Base-by-base conservation (phyloP, 768 basidiomycete species). In the Tylopilus plumbeoviolaceoides region DNA sequence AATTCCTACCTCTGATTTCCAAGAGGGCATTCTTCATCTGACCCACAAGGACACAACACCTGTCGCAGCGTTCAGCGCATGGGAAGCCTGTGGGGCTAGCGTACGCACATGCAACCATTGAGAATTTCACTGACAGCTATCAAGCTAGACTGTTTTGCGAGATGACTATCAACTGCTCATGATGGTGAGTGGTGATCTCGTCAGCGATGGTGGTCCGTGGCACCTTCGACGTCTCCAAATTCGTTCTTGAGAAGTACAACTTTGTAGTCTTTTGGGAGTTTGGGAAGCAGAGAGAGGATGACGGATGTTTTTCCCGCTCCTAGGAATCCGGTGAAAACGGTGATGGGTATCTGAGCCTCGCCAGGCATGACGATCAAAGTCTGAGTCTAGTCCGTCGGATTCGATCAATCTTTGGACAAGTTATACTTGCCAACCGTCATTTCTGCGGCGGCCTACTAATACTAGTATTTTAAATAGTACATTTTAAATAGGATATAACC, bases 161-260 rank as follows among this genome's bases (percentile, higher is more conserved):
- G 81, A 59, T 95, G 84, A 59, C 91, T 94, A 65, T 98, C 94
- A 45, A 98, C 94, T 89, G 48, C 7, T 50, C n/a, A 10, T 40
- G 58, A 54, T 54, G 14, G 38, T 48, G 47, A 50, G 39, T 30
- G 45, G 15, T 4, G n/a, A 48, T 17, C 20, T 10, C 31, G 36
- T 38, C 10, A 49, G 14, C 11, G 2, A 15, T 4, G 25, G 11
- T 14, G 35, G 17, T 30, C 10, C 30, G 10, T 20, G 18, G 17
- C 33, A 87, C 91, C 91, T 80, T 95, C 83, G 12, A 95, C 79
- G 73, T 98, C 93, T 17, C 95, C 95, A 63, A 92, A 97, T 68
- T 98, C 95, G 72, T 98, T 98, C 75, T 98, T 98, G 57, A 98
- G 78, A 36, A 98, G 72, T 7, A 94, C 92, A 30, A 89, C 87